Evolutionary conservation across 805 yeast genomes (phyloP), one percentile per base, ranked within the genome.

Genomic region (Spathaspora girioi): DNA sequence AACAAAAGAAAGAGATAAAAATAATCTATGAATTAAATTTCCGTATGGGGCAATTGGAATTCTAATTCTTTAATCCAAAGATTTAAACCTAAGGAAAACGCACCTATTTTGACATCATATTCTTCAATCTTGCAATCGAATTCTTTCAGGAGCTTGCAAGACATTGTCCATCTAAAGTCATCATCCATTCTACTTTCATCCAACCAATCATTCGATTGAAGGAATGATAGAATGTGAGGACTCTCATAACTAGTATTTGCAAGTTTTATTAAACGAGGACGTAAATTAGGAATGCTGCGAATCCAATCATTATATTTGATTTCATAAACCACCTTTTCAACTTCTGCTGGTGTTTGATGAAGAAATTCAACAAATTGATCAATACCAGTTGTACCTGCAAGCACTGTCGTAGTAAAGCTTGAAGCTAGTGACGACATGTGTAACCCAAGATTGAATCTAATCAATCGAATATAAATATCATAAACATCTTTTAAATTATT

Each of bases 11-110:
- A 38, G n/a, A 38, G 11, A 10, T 18, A n/a, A n/a, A n/a, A n/a
- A n/a, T n/a, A n/a, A n/a, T n/a, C n/a, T 38, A 14, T 11, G 12
- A 18, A 38, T 10, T 11, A 38, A 38, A 38, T 15, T 11, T 38
- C 20, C 5, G n/a, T 14, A 19, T 20, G 47, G 47, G 47, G 47
- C 19, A 45, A 45, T 35, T 31, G 47, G 14, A 27, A 45, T 20
- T 45, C 47, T 32, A 45, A 45, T 20, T 45, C 47, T 5, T 31
- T 31, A 20, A 45, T 31, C 47, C 47, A 45, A 45, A 45, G 47
- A 20, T 45, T 17, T 12, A 45, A n/a, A 12, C 40, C 47, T 26
- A 45, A 31, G 19, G 47, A 45, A 31, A 45, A 45, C 10, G 31
- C 47, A 10, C 26, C 11, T 7, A 45, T n/a, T 20, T 45, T 45